phyloP scores from a whole-genome alignment of 805 yeast genomes.

The Candida rishiriensis region DNA sequence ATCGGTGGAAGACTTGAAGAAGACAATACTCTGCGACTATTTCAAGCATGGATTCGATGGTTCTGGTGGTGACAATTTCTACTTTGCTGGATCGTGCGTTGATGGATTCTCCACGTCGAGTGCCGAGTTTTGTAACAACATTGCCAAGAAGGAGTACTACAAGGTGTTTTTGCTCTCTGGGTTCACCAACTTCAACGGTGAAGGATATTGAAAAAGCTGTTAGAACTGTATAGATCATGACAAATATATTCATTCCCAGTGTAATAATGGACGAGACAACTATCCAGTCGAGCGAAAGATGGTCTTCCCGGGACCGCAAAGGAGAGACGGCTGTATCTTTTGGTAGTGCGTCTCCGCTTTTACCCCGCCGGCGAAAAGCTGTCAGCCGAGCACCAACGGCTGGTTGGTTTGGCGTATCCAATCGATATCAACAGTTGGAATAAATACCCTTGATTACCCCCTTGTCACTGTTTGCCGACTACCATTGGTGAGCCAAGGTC shows the following conservation, averaged over 20 bases:
- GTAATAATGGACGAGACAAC: neutral
- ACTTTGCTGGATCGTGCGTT: constrained; percentile 79
- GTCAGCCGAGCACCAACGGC: too few relatives aligned
- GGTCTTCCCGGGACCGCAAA: too few relatives aligned
- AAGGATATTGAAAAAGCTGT: constrained; percentile 41
- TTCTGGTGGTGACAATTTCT: constrained; percentile 79
- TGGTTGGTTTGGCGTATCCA: too few relatives aligned
- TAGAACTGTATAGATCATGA: neutral
- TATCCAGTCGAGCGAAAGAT: too few relatives aligned
- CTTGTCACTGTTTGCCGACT: too few relatives aligned
- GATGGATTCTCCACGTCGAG: constrained; percentile 80
- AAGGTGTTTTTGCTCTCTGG: constrained; percentile 62
- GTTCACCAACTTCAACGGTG: constrained; percentile 75
- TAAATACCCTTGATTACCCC: too few relatives aligned
- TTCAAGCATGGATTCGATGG: constrained; percentile 67
- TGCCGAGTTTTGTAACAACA: constrained; percentile 77
- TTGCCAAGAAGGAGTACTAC: constrained; percentile 59
- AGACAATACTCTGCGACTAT: constrained; percentile 45
- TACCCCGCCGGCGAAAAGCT: too few relatives aligned
- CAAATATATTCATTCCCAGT: neutral
- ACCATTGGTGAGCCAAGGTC: too few relatives aligned
- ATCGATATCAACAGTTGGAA: too few relatives aligned
- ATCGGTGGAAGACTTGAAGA: constrained; percentile 47
- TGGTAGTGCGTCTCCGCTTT: too few relatives aligned
- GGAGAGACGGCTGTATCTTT: too few relatives aligned